These are phyloP conservation scores for Veloporphyrellus conicus DNA, from an alignment of 1,284 basidiomycete genomes.

Conservation along the genomic window DNA sequence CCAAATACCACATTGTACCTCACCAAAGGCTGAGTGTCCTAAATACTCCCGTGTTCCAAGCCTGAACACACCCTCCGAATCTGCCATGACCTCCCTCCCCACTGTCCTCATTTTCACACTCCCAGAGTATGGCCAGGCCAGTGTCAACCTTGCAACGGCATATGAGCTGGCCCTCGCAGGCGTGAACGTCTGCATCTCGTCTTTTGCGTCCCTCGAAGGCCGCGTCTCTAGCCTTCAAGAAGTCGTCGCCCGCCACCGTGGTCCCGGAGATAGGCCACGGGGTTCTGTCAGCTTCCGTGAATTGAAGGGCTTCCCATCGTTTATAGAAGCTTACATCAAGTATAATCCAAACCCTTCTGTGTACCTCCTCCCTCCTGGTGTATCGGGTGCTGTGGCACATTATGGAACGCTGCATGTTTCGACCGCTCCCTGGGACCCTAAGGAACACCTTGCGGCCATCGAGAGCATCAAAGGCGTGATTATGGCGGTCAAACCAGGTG, in stretches of 20 bases:
- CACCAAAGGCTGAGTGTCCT: too few species aligned
- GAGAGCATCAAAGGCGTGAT: background rate
- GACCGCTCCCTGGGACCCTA: background rate
- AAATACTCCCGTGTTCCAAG: too few species aligned
- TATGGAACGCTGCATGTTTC: background rate
- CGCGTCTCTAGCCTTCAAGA: background rate
- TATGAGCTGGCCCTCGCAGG: background rate
- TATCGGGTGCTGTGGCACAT: background rate
- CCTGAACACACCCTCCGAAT: too few species aligned
- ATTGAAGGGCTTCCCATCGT: background rate
- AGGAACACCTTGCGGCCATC: background rate
- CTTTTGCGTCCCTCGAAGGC: background rate
- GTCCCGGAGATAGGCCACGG: background rate
- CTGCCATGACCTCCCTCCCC: background rate
- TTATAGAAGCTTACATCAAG: background rate
- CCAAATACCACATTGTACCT: too few species aligned
- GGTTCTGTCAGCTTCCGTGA: background rate
- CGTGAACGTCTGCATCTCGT: background rate
- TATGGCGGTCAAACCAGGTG: background rate
- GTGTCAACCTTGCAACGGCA: background rate
- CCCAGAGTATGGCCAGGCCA: background rate
- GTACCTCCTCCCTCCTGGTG: background rate
- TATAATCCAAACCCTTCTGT: background rate
- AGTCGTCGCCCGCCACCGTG: background rate
- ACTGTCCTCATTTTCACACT: background rate